A percentile compares a stretch with the other conserved stretches of the same genome.
Conservation (phyloP, 1,284 basidiomycete genomes). For the Takashimella tepidaria region DNA sequence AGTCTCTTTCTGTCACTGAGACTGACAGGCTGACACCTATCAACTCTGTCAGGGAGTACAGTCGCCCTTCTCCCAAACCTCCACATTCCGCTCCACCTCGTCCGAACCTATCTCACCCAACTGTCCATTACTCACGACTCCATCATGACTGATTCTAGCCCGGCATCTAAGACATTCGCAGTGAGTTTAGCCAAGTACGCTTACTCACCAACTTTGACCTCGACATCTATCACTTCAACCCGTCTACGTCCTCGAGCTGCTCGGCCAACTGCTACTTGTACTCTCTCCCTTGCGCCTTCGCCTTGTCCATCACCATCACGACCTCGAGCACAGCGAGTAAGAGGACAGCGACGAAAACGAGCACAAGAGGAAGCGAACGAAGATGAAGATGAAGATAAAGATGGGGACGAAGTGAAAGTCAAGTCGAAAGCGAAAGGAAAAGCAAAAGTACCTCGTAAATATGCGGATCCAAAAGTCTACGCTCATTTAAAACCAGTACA, state of each 20-base stretch:
- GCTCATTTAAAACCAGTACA: conserved; percentile 16
- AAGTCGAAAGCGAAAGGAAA: neutral
- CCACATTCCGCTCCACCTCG: too few relatives aligned
- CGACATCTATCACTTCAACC: neutral
- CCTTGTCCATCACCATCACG: neutral
- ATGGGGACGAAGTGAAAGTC: neutral
- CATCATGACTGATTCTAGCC: conserved; percentile 3
- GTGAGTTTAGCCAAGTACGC: conserved; percentile 21
- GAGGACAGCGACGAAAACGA: neutral
- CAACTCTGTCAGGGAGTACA: too few relatives aligned
- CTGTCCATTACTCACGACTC: too few relatives aligned
- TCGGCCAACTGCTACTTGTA: neutral
- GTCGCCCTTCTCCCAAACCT: too few relatives aligned
- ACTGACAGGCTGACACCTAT: too few relatives aligned
- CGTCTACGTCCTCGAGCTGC: neutral
- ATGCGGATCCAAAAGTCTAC: conserved; percentile 25
- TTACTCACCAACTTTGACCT: conserved; percentile 10
- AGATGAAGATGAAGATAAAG: neutral
- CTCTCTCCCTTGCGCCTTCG: neutral
- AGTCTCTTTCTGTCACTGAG: too few relatives aligned
- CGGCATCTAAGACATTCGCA: conserved; percentile 22
- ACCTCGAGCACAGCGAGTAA: neutral
- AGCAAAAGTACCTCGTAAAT: conserved; percentile 17
- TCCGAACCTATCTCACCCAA: too few relatives aligned
- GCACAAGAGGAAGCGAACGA: neutral